These are phyloP conservation scores for Pelargonium myrrhifolium DNA, from an alignment of 441 rosid genomes.

Conservation along the genomic window DNA sequence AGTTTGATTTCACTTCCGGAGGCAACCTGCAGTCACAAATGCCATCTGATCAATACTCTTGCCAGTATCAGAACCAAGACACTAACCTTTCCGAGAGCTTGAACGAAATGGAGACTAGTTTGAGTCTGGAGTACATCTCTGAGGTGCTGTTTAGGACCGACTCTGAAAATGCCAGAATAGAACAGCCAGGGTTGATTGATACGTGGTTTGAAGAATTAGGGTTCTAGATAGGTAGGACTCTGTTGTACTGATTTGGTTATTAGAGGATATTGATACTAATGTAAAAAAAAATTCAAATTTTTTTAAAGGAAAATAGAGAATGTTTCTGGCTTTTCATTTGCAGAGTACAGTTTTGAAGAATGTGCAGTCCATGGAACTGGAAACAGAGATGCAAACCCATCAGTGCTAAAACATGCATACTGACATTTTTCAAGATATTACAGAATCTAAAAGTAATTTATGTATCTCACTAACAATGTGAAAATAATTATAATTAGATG, in stretches of 20 bases:
- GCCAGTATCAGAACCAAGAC: constrained; percentile 4
- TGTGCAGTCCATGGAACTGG: too few relatives aligned
- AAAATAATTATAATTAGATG: neutral
- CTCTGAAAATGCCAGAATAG: neutral
- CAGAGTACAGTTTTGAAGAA: too few relatives aligned
- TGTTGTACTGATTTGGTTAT: neutral
- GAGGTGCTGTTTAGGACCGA: neutral
- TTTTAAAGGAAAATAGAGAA: neutral
- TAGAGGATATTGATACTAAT: neutral
- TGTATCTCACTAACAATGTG: neutral
- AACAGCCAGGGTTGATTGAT: neutral
- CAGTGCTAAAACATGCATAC: neutral
- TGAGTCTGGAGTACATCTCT: neutral
- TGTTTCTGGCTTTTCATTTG: neutral
- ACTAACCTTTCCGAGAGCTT: neutral
- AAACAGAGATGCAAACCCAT: too few relatives aligned
- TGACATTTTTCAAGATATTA: neutral
- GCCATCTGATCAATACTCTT: neutral
- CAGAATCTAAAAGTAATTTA: neutral
- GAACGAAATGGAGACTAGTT: neutral
- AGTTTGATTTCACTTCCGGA: neutral
- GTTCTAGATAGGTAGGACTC: neutral
- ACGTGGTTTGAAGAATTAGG: neutral
- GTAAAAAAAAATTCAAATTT: neutral
- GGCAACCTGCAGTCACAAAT: neutral